phyloP scores from a whole-genome alignment of 306 rosid species.

The Cicer cuneatum region DNA sequence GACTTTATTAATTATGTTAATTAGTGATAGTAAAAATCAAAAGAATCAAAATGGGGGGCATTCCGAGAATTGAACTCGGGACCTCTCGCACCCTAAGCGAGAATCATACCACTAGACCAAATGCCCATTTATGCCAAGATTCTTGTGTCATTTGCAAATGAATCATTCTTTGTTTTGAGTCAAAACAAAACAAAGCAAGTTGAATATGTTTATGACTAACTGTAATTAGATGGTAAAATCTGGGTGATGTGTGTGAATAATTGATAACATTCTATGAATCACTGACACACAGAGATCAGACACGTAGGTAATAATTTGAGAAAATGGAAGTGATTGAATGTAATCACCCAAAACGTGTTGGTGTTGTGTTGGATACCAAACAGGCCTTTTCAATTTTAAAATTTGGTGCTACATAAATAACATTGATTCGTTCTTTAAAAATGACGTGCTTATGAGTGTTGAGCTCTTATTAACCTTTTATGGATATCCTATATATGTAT shows the following conservation, averaged over 20 bases:
- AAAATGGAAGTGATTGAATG: too few relatives aligned
- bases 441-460: neutral
- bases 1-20: too few relatives aligned
- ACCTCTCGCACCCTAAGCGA: conserved; percentile 53
- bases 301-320: too few relatives aligned
- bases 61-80: conserved; percentile 49
- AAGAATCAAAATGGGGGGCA: conserved; percentile 24
- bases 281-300: too few relatives aligned
- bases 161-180: neutral
- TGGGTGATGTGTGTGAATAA: neutral
- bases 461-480: neutral
- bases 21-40: neutral
- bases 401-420: too few relatives aligned
- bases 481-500: conserved; percentile 1
- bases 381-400: too few relatives aligned
- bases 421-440: neutral
- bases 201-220: neutral
- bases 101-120: conserved; percentile 52
- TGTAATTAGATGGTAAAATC: too few relatives aligned
- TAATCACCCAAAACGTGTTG: too few relatives aligned
- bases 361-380: too few relatives aligned
- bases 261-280: neutral
- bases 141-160: neutral
- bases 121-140: neutral
- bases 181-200: too few relatives aligned